phyloP scores from a whole-genome alignment of 2,329 filamentous ascomycete species.

The Orbilia brochopaga region DNA sequence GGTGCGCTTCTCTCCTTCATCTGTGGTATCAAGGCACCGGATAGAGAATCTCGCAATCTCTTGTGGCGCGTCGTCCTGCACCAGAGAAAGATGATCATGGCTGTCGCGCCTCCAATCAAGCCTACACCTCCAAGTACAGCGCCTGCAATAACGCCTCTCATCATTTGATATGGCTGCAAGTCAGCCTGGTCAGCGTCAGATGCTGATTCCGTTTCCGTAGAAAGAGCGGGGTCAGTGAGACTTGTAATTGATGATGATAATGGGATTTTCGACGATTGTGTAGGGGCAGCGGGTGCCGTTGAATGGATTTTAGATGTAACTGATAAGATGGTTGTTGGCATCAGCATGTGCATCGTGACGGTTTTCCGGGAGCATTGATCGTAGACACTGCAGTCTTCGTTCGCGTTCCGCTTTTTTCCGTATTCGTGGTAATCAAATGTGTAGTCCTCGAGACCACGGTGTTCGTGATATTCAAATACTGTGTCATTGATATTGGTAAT shows the following conservation, averaged over 20 bases:
- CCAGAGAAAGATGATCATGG: slow-evolving; percentile 12
- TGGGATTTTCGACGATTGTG: not conserved
- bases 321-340: not conserved
- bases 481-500: not conserved
- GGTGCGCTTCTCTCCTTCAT: not conserved
- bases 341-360: slow-evolving; percentile 20
- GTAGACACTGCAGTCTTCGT: not conserved
- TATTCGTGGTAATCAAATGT: not conserved
- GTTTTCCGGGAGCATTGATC: slow-evolving; percentile 9
- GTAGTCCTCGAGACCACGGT: not conserved
- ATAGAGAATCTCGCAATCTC: slow-evolving; percentile 11
- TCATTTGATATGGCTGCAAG: slow-evolving; percentile 17
- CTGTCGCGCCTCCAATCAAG: slow-evolving; percentile 7
- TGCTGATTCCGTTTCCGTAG: not conserved
- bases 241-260: not conserved
- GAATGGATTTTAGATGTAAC: not conserved
- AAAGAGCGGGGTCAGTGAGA: not conserved
- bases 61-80: not conserved
- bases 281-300: not conserved
- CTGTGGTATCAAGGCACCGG: slow-evolving; percentile 8
- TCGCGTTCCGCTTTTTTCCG: not conserved
- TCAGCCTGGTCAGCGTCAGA: not conserved
- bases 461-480: not conserved
- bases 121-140: slow-evolving; percentile 19
- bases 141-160: slow-evolving; percentile 28